phyloP scores from a whole-genome alignment of 352 stramenopile genomes.

The Globisporangium orthogonon region DNA sequence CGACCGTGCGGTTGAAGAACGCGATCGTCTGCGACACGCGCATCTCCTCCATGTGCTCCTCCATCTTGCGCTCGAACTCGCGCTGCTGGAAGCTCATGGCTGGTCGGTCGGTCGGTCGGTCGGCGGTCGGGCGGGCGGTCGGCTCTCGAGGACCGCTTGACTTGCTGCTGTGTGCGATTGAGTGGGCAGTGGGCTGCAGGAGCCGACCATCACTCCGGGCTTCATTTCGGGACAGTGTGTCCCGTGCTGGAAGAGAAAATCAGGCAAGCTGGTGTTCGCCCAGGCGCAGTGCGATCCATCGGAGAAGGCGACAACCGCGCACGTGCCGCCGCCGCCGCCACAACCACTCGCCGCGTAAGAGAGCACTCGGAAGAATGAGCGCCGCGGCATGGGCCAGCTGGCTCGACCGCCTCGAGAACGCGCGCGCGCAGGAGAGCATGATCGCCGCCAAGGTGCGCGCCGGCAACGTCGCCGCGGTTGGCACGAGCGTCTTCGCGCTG shows the following conservation, averaged over 20 bases:
- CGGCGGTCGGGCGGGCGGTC: no score
- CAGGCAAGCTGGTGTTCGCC: background rate
- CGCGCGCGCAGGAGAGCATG: conserved; percentile 56
- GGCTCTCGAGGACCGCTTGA: no score
- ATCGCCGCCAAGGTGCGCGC: conserved; percentile 60
- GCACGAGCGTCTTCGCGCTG: conserved; percentile 78
- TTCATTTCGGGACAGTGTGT: conserved; percentile 2
- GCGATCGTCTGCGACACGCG: conserved; percentile 85
- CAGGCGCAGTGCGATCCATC: conserved; percentile 4
- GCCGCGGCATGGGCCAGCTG: conserved; percentile 65
- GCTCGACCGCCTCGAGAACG: conserved; percentile 78
- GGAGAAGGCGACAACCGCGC: background rate
- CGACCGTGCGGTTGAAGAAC: conserved; percentile 88
- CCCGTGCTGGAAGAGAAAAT: background rate
- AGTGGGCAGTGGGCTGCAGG: conserved; percentile 7
- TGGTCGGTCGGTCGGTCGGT: no score
- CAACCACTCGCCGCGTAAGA: background rate
- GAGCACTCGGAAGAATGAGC: conserved; percentile 32
- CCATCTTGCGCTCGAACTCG: conserved; percentile 87
- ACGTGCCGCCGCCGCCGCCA: background rate
- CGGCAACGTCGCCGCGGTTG: conserved; percentile 50
- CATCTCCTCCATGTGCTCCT: conserved; percentile 89
- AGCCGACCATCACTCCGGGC: background rate
- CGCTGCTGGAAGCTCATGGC: conserved; percentile 58
- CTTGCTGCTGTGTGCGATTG: background rate